Percentiles rank a stretch among this genome's conserved stretches.
These are phyloP conservation scores for Pedinophyceae sp. DNA, from an alignment of 139 green algal genomes.

Conservation along the genomic window DNA sequence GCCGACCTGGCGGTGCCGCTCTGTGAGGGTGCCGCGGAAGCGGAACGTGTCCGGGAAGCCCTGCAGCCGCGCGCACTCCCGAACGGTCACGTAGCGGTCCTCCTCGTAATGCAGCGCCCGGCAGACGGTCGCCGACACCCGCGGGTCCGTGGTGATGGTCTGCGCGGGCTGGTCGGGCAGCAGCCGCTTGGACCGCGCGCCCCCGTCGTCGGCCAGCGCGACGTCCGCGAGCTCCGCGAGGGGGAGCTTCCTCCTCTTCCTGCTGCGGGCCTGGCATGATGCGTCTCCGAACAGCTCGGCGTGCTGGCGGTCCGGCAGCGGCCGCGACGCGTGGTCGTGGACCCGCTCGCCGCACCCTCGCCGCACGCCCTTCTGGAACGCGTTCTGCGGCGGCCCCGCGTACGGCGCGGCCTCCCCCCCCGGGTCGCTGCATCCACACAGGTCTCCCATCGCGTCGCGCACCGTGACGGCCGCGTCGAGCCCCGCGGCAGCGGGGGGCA, in stretches of 20 bases:
- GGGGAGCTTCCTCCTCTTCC: constrained; percentile 56
- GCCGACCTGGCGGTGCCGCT: constrained; percentile 71
- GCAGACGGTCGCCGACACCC: constrained; percentile 95
- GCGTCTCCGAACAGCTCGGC: constrained; percentile 83
- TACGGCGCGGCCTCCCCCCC: constrained; percentile 37
- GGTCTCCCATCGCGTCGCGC: constrained; percentile 75
- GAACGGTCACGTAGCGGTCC: constrained; percentile 86
- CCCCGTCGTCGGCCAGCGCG: constrained; percentile 94
- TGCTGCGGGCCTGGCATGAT: constrained; percentile 71
- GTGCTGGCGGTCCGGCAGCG: constrained; percentile 92
- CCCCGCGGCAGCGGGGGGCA: constrained; percentile 42
- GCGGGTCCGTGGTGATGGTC: constrained; percentile 87
- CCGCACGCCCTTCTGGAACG: constrained; percentile 69
- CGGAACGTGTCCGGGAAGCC: constrained; percentile 72
- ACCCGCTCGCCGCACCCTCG: constrained; percentile 24
- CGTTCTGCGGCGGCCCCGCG: constrained; percentile 22
- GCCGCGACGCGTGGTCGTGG: constrained; percentile 82
- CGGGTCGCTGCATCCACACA: no score
- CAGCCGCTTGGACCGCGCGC: constrained; percentile 80
- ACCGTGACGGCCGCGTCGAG: constrained; percentile 84
- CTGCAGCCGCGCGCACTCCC: constrained; percentile 87
- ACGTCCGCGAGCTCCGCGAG: constrained; percentile 56
- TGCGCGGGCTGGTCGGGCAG: constrained; percentile 87
- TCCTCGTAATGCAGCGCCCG: constrained; percentile 91
- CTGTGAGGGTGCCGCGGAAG: constrained; percentile 68